These are phyloP conservation scores for Coemansia sp. DNA, from an alignment of 192 early-diverging fungal genomes.

Conservation along the genomic window DNA sequence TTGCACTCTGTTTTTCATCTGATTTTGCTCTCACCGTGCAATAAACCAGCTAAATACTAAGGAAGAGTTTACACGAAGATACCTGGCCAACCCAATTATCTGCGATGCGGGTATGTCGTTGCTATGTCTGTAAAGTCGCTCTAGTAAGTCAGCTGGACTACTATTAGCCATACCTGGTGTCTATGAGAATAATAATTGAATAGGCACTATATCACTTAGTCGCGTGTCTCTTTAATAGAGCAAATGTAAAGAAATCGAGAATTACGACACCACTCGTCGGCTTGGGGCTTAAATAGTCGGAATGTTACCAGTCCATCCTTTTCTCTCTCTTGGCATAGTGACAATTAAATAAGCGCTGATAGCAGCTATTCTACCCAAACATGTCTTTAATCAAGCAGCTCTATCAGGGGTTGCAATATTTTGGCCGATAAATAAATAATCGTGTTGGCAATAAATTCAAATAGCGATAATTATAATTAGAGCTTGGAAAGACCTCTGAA, in stretches of 20 bases:
- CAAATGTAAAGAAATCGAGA: background rate
- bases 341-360: background rate
- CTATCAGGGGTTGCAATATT: background rate
- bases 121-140: background rate
- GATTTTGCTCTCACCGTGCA: background rate
- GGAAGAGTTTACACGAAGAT: background rate
- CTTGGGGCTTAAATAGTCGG: background rate
- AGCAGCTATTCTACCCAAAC: background rate
- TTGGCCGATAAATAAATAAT: background rate
- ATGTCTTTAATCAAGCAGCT: background rate
- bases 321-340: background rate
- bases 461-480: conserved; percentile 12
- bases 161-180: background rate
- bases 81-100: background rate
- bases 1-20: no score
- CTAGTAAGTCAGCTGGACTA: background rate
- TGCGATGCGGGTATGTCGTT: background rate
- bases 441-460: background rate
- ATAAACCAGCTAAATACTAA: background rate
- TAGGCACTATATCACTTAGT: background rate
- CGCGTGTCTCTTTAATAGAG: background rate
- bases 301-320: background rate
- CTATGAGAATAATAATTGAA: background rate
- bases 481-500: conserved; percentile 49
- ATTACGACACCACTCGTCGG: background rate